Conservation (phyloP, 768 basidiomycete genomes). For the Lactarius trivialis region DNA sequence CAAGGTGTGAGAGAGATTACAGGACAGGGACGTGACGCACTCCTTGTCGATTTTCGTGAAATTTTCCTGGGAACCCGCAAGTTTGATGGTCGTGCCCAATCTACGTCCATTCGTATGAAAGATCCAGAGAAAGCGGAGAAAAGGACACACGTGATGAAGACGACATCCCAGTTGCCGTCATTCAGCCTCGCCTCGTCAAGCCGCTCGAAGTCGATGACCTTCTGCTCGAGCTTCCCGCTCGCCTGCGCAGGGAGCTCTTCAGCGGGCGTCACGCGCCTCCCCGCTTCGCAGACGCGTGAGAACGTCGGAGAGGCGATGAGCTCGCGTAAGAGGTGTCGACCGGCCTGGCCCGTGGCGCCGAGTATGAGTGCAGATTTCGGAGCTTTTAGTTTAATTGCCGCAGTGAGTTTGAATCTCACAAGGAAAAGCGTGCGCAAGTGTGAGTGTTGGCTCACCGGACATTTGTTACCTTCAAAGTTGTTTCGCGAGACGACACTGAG, state of each 20-base stretch:
- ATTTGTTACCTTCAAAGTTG: not conserved
- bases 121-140: no score
- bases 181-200: constrained; percentile 45
- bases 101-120: constrained; percentile 33
- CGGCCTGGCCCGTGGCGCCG: constrained; percentile 69
- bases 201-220: constrained; percentile 63
- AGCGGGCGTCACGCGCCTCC: constrained; percentile 49
- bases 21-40: constrained; percentile 31
- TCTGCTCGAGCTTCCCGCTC: constrained; percentile 57
- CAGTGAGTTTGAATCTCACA: not conserved
- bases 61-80: constrained; percentile 54
- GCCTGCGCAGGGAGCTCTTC: constrained; percentile 36
- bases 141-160: constrained; percentile 55
- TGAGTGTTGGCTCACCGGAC: not conserved
- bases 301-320: constrained; percentile 53
- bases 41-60: constrained; percentile 78
- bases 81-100: constrained; percentile 57
- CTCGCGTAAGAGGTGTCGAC: constrained; percentile 52
- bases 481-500: no score
- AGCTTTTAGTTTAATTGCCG: not conserved
- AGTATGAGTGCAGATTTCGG: constrained; percentile 53
- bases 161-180: constrained; percentile 62
- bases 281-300: constrained; percentile 61
- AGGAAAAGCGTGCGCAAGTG: no score
- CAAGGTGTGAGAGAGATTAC: not conserved